Conservation (phyloP, 2,329 filamentous ascomycete species). For the Cytospora piceae region DNA sequence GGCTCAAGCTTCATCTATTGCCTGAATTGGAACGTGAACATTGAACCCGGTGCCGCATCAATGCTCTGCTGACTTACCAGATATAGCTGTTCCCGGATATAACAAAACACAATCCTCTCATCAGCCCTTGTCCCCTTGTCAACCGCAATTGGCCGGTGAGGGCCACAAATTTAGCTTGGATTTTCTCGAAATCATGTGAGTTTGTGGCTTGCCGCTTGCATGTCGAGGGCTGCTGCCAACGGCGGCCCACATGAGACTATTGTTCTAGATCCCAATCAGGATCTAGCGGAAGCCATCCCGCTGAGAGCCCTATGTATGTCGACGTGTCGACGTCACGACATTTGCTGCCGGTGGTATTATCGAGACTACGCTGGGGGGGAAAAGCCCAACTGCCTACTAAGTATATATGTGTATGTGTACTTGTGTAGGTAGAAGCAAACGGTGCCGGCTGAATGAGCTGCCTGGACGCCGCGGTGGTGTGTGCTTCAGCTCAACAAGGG, state of each 20-base stretch:
- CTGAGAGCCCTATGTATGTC: neutral
- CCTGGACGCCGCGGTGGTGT: constrained; percentile 9
- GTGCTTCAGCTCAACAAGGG: neutral
- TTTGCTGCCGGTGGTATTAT: neutral
- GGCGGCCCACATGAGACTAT: neutral
- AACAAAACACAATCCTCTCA: too few relatives aligned
- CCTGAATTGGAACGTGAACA: neutral
- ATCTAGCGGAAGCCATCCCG: too few relatives aligned
- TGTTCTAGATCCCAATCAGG: neutral
- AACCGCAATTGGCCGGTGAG: too few relatives aligned
- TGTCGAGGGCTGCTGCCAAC: neutral
- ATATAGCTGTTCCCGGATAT: too few relatives aligned
- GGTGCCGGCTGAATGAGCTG: constrained; percentile 9
- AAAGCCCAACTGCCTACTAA: too few relatives aligned
- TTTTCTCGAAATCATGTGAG: neutral
- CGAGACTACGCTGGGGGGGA: neutral
- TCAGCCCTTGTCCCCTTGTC: too few relatives aligned
- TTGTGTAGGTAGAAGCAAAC: neutral
- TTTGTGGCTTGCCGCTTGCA: neutral
- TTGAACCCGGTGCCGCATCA: too few relatives aligned
- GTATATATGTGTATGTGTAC: too few relatives aligned
- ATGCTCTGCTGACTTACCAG: too few relatives aligned
- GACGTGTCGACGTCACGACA: neutral
- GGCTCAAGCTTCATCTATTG: too few relatives aligned
- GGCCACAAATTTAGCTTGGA: too few relatives aligned